phyloP scores from a whole-genome alignment of 768 basidiomycete species.

The Myochromella boudieri region DNA sequence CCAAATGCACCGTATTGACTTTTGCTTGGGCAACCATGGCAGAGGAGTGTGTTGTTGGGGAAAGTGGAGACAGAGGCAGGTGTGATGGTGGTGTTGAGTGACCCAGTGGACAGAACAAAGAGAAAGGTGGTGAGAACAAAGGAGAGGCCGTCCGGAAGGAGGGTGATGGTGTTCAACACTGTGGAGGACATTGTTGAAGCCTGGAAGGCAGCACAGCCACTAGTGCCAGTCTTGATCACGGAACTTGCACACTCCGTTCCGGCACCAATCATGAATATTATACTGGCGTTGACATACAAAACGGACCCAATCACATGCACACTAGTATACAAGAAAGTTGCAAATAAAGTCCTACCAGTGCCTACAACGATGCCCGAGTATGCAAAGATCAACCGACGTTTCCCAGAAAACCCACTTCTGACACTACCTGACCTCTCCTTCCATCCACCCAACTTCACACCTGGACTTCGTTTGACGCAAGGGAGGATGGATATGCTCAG shows the following conservation, averaged over 20 bases:
- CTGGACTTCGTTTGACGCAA: conserved; percentile 17
- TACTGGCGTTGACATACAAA: conserved; percentile 5
- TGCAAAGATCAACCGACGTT: conserved; percentile 10
- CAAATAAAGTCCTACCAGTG: conserved; percentile 21
- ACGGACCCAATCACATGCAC: not conserved
- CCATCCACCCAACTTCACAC: too few relatives aligned
- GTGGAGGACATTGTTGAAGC: not conserved
- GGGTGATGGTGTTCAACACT: too few relatives aligned
- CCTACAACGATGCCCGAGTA: too few relatives aligned
- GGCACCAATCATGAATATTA: not conserved
- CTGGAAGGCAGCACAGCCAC: not conserved
- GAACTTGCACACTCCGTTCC: not conserved
- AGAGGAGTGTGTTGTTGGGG: conserved; percentile 5
- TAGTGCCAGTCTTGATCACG: not conserved
- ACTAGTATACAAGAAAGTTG: conserved; percentile 22
- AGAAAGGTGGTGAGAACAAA: too few relatives aligned
- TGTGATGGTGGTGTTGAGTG: too few relatives aligned
- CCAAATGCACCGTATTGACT: conserved; percentile 18
- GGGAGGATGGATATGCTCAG: conserved; percentile 21
- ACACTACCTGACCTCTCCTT: conserved; percentile 16
- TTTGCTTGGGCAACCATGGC: too few relatives aligned
- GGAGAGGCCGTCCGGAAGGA: too few relatives aligned
- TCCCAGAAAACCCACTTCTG: conserved; percentile 26
- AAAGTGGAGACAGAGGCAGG: conserved; percentile 5
- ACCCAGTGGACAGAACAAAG: too few relatives aligned